Evolutionary conservation across 1,284 basidiomycete genomes (phyloP).

Genomic region (Agaricales sp.): DNA sequence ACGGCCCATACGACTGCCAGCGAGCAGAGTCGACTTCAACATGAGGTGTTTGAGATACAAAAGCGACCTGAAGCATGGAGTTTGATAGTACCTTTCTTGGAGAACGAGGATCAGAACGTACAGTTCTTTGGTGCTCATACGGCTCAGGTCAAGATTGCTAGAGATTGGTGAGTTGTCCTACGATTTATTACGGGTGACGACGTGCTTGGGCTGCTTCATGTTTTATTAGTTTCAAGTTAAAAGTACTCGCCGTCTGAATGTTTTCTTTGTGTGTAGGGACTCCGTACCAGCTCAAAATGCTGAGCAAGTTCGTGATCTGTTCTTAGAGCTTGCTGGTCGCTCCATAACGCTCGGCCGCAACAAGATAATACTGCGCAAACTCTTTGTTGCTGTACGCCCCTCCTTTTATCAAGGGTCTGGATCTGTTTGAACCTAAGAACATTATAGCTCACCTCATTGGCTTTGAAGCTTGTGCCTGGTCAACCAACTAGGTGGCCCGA

Average conservation of each 20-base stretch:
- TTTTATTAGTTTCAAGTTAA: constrained; percentile 2
- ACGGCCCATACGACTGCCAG: constrained; percentile 38
- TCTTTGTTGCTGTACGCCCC: constrained; percentile 71
- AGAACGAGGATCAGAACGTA: constrained; percentile 65
- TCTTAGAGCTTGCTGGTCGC: constrained; percentile 54
- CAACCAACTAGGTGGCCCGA: constrained; percentile 54
- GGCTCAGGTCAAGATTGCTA: constrained; percentile 80
- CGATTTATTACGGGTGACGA: background rate
- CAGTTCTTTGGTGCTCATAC: constrained; percentile 91
- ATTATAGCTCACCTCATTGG: constrained; percentile 58
- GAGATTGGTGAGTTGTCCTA: constrained; percentile 73
- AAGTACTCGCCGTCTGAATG: background rate
- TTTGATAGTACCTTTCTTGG: constrained; percentile 61
- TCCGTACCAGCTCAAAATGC: constrained; percentile 47
- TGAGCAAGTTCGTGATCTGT: constrained; percentile 42
- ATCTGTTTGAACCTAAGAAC: constrained; percentile 6
- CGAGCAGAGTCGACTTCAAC: constrained; percentile 53
- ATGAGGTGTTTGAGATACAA: constrained; percentile 66
- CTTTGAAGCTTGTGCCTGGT: constrained; percentile 57
- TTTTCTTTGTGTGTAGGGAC: constrained; percentile 37
- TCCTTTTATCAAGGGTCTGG: constrained; percentile 6
- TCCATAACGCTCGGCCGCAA: constrained; percentile 40
- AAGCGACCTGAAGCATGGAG: constrained; percentile 70
- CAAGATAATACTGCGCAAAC: constrained; percentile 72
- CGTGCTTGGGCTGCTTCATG: background rate